Percentiles rank a stretch among this genome's conserved stretches.
These are phyloP conservation scores for Rosa multiflora DNA, from an alignment of 306 rosid genomes.

Conservation along the genomic window DNA sequence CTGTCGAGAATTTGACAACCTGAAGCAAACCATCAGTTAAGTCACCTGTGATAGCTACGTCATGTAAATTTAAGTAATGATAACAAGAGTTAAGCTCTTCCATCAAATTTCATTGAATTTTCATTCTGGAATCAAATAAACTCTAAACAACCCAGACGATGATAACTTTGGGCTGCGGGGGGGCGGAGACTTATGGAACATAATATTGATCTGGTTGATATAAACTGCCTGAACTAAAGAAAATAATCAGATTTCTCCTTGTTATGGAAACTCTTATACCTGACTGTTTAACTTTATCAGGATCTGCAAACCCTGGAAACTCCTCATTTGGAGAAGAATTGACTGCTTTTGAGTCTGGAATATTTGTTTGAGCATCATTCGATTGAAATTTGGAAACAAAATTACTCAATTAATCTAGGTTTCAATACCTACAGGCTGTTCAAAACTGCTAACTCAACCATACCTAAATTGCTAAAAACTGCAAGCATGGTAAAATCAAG, in stretches of 20 bases:
- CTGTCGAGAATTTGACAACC: slow-evolving; percentile 68
- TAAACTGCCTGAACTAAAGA: neutral
- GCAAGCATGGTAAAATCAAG: too few species aligned
- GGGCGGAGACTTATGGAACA: neutral
- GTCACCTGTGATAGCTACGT: neutral
- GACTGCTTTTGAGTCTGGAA: slow-evolving; percentile 35
- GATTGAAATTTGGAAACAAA: too few species aligned
- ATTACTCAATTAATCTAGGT: too few species aligned
- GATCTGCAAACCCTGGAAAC: slow-evolving; percentile 61
- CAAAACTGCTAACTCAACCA: too few species aligned
- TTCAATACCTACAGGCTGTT: too few species aligned
- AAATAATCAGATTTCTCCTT: neutral
- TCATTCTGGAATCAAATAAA: neutral
- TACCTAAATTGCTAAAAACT: too few species aligned
- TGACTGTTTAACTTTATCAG: slow-evolving; percentile 50
- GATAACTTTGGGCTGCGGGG: neutral
- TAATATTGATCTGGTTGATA: neutral
- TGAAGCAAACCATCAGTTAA: slow-evolving; percentile 24
- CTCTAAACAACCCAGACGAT: neutral
- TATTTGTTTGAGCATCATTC: slow-evolving; percentile 49
- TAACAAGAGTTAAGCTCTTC: slow-evolving; percentile 1
- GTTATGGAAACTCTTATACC: slow-evolving; percentile 41
- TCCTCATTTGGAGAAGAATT: slow-evolving; percentile 54
- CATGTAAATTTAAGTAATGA: slow-evolving; percentile 4
- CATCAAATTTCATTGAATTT: neutral